Evolutionary conservation across 352 stramenopile genomes (phyloP).

Genomic region (Globisporangium paddicum): DNA sequence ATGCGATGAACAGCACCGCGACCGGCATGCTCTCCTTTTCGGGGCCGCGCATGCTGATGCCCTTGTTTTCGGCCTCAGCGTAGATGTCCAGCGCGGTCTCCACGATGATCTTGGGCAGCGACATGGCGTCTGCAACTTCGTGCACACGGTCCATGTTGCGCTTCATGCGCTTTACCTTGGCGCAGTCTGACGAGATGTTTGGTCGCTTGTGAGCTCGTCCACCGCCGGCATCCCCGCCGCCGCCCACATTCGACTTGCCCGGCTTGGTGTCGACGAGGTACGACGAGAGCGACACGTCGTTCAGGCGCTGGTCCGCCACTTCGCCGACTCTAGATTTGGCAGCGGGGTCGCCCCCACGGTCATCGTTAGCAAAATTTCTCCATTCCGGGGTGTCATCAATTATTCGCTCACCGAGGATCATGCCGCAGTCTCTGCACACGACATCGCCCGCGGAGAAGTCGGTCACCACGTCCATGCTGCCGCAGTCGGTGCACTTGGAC

Average conservation of each 20-base stretch:
- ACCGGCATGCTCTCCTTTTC: constrained; percentile 67
- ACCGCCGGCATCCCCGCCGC: constrained; percentile 15
- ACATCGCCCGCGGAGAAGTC: constrained; percentile 78
- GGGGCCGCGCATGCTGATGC: constrained; percentile 50
- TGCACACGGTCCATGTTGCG: constrained; percentile 62
- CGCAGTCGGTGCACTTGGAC: constrained; percentile 58
- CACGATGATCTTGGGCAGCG: constrained; percentile 67
- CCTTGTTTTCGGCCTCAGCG: constrained; percentile 60
- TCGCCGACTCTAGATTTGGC: constrained; percentile 81
- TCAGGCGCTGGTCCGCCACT: constrained; percentile 49
- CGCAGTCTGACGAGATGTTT: constrained; percentile 52
- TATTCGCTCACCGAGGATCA: constrained; percentile 85
- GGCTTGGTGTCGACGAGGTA: constrained; percentile 63
- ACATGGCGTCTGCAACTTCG: constrained; percentile 56
- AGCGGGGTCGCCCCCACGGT: constrained; percentile 70
- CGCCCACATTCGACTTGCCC: constrained; percentile 13
- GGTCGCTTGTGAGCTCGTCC: constrained; percentile 44
- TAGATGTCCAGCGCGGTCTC: constrained; percentile 71
- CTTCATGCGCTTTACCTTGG: constrained; percentile 63
- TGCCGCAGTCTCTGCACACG: constrained; percentile 74
- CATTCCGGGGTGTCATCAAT: constrained; percentile 87
- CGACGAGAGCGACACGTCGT: constrained; percentile 58
- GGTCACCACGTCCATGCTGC: constrained; percentile 73
- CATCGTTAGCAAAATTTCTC: constrained; percentile 86
- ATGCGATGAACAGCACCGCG: constrained; percentile 72